Evolutionary conservation across 31 red algal genomes (phyloP).

Genomic region (Odonthalia washingtoniensis): DNA sequence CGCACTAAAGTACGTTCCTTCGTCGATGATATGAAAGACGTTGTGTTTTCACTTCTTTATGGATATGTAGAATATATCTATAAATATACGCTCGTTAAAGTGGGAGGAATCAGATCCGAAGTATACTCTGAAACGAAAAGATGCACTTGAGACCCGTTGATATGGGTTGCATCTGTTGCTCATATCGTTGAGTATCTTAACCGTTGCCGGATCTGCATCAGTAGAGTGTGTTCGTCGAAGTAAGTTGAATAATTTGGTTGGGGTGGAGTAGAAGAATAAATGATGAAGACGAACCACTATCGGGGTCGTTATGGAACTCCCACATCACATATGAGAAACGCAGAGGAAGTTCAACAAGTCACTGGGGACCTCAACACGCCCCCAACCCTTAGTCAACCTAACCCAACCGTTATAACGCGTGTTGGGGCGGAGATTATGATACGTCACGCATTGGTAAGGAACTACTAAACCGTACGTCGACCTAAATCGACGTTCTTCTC

Average conservation of each 20-base stretch:
- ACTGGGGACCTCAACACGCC: no score
- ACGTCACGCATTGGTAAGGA: no score
- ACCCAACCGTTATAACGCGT: no score
- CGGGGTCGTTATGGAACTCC: no score
- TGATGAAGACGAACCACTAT: background rate
- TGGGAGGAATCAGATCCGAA: constrained; percentile 9
- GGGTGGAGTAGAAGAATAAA: background rate
- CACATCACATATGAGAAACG: no score
- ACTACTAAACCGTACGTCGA: no score
- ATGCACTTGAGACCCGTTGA: constrained; percentile 8
- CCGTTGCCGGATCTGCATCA: background rate
- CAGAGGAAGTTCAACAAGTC: no score
- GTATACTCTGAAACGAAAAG: constrained; percentile 19
- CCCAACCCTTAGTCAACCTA: no score
- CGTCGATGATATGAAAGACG: constrained; percentile 31
- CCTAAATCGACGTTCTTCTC: no score
- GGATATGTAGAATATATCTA: constrained; percentile 42
- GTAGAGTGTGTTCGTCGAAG: background rate
- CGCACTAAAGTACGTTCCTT: constrained; percentile 30
- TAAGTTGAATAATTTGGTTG: no score
- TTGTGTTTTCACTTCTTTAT: background rate
- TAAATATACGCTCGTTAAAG: constrained; percentile 23
- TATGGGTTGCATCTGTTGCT: constrained; percentile 13
- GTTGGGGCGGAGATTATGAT: no score
- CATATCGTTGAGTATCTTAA: background rate